phyloP scores from a whole-genome alignment of 306 rosid genomes.

The Erythrophleum fordii region DNA sequence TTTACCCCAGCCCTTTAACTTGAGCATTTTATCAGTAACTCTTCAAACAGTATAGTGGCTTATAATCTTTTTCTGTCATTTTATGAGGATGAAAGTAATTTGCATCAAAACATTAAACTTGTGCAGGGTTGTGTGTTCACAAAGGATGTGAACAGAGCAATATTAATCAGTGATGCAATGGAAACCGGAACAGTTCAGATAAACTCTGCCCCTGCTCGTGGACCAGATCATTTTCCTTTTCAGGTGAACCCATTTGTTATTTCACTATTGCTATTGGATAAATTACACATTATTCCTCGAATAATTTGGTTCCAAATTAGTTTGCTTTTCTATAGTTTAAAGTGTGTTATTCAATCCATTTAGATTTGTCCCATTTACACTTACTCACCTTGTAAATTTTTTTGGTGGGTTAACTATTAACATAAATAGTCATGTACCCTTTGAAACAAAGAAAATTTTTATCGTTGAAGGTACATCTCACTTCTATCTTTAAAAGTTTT shows the following conservation, averaged over 20 bases:
- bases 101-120: constrained; percentile 31
- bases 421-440: not conserved
- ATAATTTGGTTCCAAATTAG: too few species aligned
- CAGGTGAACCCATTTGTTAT: constrained; percentile 57
- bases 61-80: not conserved
- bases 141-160: constrained; percentile 91
- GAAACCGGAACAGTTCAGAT: constrained; percentile 98
- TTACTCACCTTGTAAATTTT: too few species aligned
- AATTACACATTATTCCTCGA: not conserved
- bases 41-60: not conserved
- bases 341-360: not conserved
- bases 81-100: not conserved
- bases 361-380: not conserved
- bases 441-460: not conserved
- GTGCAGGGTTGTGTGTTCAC: constrained; percentile 94
- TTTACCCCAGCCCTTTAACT: not conserved
- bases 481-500: not conserved
- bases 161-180: constrained; percentile 91
- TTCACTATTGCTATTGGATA: not conserved
- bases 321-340: not conserved
- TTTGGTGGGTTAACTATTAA: not conserved
- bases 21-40: not conserved
- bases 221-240: constrained; percentile 97
- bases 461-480: not conserved
- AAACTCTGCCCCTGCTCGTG: constrained; percentile 96